Conservation (phyloP, 2,329 filamentous ascomycete species). For the Diaporthe citriasiana region DNA sequence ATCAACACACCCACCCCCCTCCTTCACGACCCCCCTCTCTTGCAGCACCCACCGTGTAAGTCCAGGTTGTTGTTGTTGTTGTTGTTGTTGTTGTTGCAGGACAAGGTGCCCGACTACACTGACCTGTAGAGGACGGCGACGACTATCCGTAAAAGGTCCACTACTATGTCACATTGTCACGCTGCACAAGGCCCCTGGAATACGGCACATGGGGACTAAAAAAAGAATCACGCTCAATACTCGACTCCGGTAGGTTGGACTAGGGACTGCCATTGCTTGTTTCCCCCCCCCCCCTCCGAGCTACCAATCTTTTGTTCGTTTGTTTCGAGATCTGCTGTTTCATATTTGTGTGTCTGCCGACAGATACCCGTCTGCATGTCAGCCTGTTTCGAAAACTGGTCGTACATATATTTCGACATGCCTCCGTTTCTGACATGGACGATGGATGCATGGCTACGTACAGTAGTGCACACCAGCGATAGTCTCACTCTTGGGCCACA, state of each 20-base stretch:
- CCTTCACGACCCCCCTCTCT: not conserved
- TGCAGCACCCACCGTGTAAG: not conserved
- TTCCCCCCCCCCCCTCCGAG: constrained; percentile 41
- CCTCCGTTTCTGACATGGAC: not conserved
- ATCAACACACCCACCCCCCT: not conserved
- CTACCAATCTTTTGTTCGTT: constrained; percentile 34
- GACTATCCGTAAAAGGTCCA: constrained; percentile 5
- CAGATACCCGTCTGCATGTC: constrained; percentile 36
- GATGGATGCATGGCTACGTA: not conserved
- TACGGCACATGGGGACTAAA: constrained; percentile 37
- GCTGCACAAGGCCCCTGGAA: constrained; percentile 18
- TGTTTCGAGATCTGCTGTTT: constrained; percentile 44
- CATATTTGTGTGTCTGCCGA: constrained; percentile 44
- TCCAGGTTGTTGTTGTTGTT: no score
- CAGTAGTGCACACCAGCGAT: not conserved
- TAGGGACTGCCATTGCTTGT: constrained; percentile 17
- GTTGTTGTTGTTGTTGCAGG: no score
- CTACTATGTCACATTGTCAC: constrained; percentile 27
- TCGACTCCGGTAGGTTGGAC: constrained; percentile 24
- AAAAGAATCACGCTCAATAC: constrained; percentile 21
- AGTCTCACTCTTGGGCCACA: not conserved
- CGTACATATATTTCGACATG: constrained; percentile 26
- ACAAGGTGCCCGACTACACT: not conserved
- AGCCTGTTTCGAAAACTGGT: constrained; percentile 29
- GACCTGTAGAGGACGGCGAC: not conserved